Conservation (phyloP, 164 flowering plant species). For the grape (Vitis vinifera) region DNA sequence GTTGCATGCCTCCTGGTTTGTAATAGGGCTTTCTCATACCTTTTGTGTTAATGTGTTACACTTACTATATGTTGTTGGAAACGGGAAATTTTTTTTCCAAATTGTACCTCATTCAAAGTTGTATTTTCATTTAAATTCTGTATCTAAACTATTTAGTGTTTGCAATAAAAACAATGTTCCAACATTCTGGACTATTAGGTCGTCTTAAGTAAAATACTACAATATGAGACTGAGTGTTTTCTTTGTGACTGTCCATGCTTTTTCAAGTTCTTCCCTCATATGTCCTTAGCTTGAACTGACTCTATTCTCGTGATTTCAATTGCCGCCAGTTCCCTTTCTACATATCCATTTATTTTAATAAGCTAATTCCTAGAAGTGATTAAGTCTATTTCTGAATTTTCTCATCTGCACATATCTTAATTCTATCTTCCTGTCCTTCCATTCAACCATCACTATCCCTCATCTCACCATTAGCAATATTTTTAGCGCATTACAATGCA, state of each 20-base stretch:
- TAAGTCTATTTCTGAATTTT: not conserved
- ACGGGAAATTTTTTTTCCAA: too few species aligned
- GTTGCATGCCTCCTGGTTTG: too few species aligned
- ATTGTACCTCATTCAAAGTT: too few species aligned
- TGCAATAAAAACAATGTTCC: not conserved
- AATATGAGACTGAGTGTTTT: not conserved
- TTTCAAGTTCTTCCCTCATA: not conserved
- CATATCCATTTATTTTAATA: not conserved
- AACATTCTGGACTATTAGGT: not conserved
- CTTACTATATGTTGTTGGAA: too few species aligned
- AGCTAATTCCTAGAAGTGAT: not conserved
- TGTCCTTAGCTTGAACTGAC: not conserved
- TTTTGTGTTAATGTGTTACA: too few species aligned
- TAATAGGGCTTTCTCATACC: too few species aligned
- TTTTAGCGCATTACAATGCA: not conserved
- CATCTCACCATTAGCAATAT: not conserved
- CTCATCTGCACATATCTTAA: not conserved
- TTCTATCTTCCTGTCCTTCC: not conserved
- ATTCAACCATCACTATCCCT: not conserved
- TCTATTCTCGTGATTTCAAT: not conserved
- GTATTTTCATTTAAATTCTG: too few species aligned
- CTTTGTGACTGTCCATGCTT: not conserved
- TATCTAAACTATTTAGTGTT: too few species aligned
- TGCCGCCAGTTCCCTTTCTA: not conserved
- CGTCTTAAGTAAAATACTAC: too few species aligned